Percentiles rank a stretch among this genome's conserved stretches.
Evolutionary conservation across 2,329 filamentous ascomycete genomes (phyloP).

Genomic region (Claviceps sp.): DNA sequence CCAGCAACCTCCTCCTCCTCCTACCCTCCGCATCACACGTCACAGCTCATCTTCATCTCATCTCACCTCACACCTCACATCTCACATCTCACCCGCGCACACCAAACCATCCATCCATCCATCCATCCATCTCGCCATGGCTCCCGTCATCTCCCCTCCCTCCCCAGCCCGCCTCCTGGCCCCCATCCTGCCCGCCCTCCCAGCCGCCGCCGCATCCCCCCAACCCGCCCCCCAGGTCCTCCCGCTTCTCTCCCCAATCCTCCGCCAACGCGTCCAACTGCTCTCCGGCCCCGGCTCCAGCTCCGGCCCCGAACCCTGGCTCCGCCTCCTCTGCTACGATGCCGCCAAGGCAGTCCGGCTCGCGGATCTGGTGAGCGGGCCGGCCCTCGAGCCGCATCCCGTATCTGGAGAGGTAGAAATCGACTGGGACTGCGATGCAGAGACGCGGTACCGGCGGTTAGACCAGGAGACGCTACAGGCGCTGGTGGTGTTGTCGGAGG

Average conservation of each 20-base stretch:
- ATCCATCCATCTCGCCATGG: conserved; percentile 11
- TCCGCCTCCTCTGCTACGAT: conserved; percentile 60
- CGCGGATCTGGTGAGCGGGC: conserved; percentile 45
- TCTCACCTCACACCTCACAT: too few relatives aligned
- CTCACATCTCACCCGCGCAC: neutral
- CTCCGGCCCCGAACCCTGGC: conserved; percentile 49
- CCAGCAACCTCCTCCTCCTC: too few relatives aligned
- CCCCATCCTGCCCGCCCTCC: conserved; percentile 46
- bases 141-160: conserved; percentile 26
- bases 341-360: conserved; percentile 41
- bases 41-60: too few relatives aligned
- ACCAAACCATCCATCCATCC: neutral
- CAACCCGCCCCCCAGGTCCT: conserved; percentile 43
- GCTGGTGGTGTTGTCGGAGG: conserved; percentile 46
- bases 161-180: conserved; percentile 34
- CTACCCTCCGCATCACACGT: too few relatives aligned
- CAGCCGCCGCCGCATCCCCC: conserved; percentile 43
- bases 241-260: conserved; percentile 50
- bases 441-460: conserved; percentile 50
- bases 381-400: conserved; percentile 64
- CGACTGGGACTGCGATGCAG: conserved; percentile 51
- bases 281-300: conserved; percentile 32
- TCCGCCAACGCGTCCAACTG: conserved; percentile 52
- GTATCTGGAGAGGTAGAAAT: conserved; percentile 69
- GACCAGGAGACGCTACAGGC: conserved; percentile 66